Evolutionary conservation across 257 asterid species (phyloP), one percentile per base, ranked within the genome.

Genomic region (Lithospermum erythrorhizon): DNA sequence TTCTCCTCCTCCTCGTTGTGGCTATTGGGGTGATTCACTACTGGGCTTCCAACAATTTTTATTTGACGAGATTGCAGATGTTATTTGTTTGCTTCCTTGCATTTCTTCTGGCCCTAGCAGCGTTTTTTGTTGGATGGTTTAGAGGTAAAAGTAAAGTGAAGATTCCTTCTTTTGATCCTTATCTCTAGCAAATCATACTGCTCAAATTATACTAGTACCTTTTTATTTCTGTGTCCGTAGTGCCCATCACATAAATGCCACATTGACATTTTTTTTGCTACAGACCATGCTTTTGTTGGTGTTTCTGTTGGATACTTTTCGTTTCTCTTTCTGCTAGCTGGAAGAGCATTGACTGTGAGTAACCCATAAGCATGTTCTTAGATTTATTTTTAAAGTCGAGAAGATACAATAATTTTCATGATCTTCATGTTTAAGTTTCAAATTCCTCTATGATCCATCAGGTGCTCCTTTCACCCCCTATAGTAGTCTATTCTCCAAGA

Each of bases 401-500:
- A 49, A 58, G 49, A 1, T 51, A 47, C 23, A 21, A 48, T 55
- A 55, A 47, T 48, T 27, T 67, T 18, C n/a, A 47, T 13, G 49
- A 24, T 59, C n/a, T 18, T 53, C 24, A 41, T 57, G 6, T 57
- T 65, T 35, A 37, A 21, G 41, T 32, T 23, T 30, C 53, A n/a
- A 58, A 18, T 18, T 48, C 54, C 29, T 35, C 18, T 37, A 53
- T 27, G 6, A 27, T 61, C 68, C 66, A 57, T 41, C 77, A 93
- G 99, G 99, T 89, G 74, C 94, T 93, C 71, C 99, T 89, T 73
- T 93, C 99, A 67, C 99, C 99, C 70, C 97, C 99, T 56, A 81
- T 93, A 53, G 99, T 89, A 59, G 96, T 93, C 67, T 93, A 93
- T 76, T 93, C 99, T 67, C 97, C 99, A 16, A 80, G 99, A 78